These are phyloP conservation scores for Phytopythium oedochilum DNA, from an alignment of 352 stramenopile genomes.

Conservation along the genomic window DNA sequence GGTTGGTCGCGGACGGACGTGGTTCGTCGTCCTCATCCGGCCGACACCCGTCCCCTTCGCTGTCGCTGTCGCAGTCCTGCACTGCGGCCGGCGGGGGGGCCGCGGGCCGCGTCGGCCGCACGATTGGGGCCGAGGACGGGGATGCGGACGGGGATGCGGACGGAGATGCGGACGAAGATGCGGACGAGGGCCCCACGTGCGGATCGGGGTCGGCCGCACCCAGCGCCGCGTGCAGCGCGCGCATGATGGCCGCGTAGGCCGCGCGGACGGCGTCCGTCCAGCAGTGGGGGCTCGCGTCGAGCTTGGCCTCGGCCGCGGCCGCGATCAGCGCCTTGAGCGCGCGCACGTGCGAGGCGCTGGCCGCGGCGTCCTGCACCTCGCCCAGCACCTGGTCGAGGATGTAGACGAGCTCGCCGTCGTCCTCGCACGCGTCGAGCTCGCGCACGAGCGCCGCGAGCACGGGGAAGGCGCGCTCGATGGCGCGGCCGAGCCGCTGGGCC, in stretches of 20 bases:
- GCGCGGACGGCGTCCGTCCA: conserved; percentile 74
- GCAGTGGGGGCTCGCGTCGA: conserved; percentile 43
- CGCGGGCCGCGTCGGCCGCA: conserved; percentile 2
- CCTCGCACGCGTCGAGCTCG: conserved; percentile 67
- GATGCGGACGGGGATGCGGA: too few relatives aligned
- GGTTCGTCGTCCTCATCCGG: not conserved
- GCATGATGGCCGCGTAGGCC: conserved; percentile 79
- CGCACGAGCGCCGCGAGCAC: conserved; percentile 74
- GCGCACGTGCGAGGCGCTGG: conserved; percentile 32
- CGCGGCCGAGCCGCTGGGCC: conserved; percentile 39
- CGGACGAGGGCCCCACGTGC: too few relatives aligned
- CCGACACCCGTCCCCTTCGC: not conserved
- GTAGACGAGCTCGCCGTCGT: conserved; percentile 80
- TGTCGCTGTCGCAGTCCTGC: conserved; percentile 6
- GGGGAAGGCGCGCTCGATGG: conserved; percentile 63
- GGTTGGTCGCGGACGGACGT: conserved; percentile 17
- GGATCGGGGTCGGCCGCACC: too few relatives aligned
- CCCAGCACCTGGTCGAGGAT: conserved; percentile 79
- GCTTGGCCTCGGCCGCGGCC: conserved; percentile 65
- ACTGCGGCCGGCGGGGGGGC: conserved; percentile 12
- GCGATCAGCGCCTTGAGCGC: conserved; percentile 78
- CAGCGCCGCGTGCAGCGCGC: conserved; percentile 43
- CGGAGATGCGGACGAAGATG: too few relatives aligned
- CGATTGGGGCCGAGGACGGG: not conserved
- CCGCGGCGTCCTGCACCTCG: conserved; percentile 50